These are phyloP conservation scores for Macrophomina phaseolina DNA, from an alignment of 2,329 filamentous ascomycete species.

Conservation along the genomic window DNA sequence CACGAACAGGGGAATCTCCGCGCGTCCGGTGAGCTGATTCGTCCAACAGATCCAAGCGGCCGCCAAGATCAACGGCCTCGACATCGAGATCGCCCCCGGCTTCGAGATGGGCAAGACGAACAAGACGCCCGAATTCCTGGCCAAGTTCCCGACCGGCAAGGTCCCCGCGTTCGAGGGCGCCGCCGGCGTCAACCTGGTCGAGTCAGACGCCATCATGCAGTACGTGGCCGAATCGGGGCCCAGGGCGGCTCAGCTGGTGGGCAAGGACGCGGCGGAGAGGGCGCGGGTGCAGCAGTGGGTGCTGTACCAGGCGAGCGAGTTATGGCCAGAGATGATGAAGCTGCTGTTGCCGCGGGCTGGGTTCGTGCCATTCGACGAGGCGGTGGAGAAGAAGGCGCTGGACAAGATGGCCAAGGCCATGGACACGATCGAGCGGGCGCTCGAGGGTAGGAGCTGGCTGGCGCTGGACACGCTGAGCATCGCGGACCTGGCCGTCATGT, in stretches of 20 bases:
- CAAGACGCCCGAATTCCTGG: slow-evolving; percentile 51
- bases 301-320: slow-evolving; percentile 29
- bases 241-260: slow-evolving; percentile 52
- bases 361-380: slow-evolving; percentile 30
- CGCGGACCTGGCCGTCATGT: slow-evolving; percentile 35
- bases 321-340: slow-evolving; percentile 28
- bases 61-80: slow-evolving; percentile 35
- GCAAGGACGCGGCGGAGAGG: slow-evolving; percentile 47
- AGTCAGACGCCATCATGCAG: slow-evolving; percentile 55
- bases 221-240: slow-evolving; percentile 56
- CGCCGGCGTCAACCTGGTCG: slow-evolving; percentile 54
- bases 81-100: slow-evolving; percentile 39
- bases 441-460: slow-evolving; percentile 29
- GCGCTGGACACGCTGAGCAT: slow-evolving; percentile 32
- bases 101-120: slow-evolving; percentile 53
- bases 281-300: slow-evolving; percentile 56
- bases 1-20: no score
- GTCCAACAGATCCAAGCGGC: slow-evolving; percentile 30
- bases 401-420: slow-evolving; percentile 29
- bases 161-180: slow-evolving; percentile 56
- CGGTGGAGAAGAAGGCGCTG: slow-evolving; percentile 28
- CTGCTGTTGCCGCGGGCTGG: slow-evolving; percentile 30
- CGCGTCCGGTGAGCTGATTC: background rate
- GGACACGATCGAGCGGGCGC: slow-evolving; percentile 30
- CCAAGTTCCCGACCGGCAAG: slow-evolving; percentile 61